These are phyloP conservation scores for Nigrospora sphaerica DNA, from an alignment of 2,329 filamentous ascomycete species.

Conservation along the genomic window DNA sequence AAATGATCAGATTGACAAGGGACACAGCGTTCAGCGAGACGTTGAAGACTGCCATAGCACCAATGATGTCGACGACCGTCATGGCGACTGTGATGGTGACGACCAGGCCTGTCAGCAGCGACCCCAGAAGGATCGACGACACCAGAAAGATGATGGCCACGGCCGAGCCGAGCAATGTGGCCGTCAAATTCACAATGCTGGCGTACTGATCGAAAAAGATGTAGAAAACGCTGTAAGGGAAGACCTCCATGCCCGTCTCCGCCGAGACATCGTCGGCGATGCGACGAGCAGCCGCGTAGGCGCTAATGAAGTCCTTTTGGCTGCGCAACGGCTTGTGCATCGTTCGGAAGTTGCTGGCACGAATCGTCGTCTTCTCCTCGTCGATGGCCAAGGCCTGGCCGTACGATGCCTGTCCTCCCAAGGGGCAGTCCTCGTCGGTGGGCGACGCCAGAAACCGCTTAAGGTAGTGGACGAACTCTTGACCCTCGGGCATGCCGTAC, in stretches of 20 bases:
- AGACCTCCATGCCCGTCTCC: conserved; percentile 72
- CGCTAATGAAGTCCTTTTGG: conserved; percentile 87
- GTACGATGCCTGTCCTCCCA: conserved; percentile 85
- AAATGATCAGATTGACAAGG: conserved; percentile 93
- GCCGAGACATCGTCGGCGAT: conserved; percentile 71
- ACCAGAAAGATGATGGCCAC: conserved; percentile 80
- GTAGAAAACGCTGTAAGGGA: conserved; percentile 96
- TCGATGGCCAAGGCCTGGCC: conserved; percentile 78
- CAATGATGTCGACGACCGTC: conserved; percentile 90
- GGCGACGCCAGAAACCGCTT: conserved; percentile 75
- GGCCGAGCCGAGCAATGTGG: conserved; percentile 71
- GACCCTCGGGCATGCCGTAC: conserved; percentile 82
- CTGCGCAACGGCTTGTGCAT: conserved; percentile 80
- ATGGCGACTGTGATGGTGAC: conserved; percentile 85
- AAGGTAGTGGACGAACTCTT: conserved; percentile 85
- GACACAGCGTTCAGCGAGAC: conserved; percentile 94
- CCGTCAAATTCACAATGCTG: conserved; percentile 73
- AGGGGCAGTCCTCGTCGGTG: conserved; percentile 75
- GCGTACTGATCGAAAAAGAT: conserved; percentile 99
- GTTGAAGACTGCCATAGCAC: conserved; percentile 81
- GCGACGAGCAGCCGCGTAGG: conserved; percentile 81
- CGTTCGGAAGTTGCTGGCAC: conserved; percentile 86
- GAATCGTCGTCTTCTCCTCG: conserved; percentile 55
- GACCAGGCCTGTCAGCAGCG: conserved; percentile 70
- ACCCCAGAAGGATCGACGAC: conserved; percentile 75